Evolutionary conservation across 106 monocot genomes (phyloP).

Genomic region (Dioscorea dumetorum): DNA sequence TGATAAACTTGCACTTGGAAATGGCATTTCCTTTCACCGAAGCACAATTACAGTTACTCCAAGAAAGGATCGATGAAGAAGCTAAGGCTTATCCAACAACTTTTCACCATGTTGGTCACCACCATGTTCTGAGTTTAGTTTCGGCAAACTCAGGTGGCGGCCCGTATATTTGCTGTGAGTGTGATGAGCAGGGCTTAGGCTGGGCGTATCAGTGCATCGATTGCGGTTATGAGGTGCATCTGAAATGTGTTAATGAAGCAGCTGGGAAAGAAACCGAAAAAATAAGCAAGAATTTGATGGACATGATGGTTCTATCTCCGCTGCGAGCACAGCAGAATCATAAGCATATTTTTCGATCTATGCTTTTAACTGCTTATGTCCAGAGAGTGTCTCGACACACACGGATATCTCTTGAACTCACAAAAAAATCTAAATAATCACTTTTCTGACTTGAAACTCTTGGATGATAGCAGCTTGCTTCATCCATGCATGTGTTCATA

Average conservation of each 20-base stretch:
- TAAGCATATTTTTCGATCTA: too few relatives aligned
- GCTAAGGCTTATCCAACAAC: slow-evolving; percentile 38
- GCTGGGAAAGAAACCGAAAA: slow-evolving; percentile 6
- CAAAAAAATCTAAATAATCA: too few relatives aligned
- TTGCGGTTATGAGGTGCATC: slow-evolving; percentile 59
- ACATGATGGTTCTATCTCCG: not conserved
- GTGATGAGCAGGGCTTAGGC: slow-evolving; percentile 50
- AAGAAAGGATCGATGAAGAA: slow-evolving; percentile 38
- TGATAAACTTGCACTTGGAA: slow-evolving; percentile 45
- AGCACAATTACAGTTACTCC: slow-evolving; percentile 18
- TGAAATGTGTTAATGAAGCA: slow-evolving; percentile 23
- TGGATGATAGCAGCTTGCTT: too few relatives aligned
- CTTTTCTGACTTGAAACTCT: too few relatives aligned
- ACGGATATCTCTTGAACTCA: too few relatives aligned
- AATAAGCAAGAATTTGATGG: slow-evolving; percentile 7
- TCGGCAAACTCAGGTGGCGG: slow-evolving; percentile 46
- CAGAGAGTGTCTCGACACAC: too few relatives aligned
- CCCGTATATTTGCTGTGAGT: slow-evolving; percentile 51
- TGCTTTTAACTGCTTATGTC: too few relatives aligned
- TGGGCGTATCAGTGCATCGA: slow-evolving; percentile 58
- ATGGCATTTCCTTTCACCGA: slow-evolving; percentile 47
- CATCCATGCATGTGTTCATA: too few relatives aligned
- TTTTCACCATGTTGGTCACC: slow-evolving; percentile 35
- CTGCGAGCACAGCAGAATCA: too few relatives aligned
- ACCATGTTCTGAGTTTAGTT: slow-evolving; percentile 35